Evolutionary conservation across 495 filamentous ascomycete genomes (phyloP), one percentile per base, ranked within the genome.

Genomic region (Hypoxylon cercidicola): DNA sequence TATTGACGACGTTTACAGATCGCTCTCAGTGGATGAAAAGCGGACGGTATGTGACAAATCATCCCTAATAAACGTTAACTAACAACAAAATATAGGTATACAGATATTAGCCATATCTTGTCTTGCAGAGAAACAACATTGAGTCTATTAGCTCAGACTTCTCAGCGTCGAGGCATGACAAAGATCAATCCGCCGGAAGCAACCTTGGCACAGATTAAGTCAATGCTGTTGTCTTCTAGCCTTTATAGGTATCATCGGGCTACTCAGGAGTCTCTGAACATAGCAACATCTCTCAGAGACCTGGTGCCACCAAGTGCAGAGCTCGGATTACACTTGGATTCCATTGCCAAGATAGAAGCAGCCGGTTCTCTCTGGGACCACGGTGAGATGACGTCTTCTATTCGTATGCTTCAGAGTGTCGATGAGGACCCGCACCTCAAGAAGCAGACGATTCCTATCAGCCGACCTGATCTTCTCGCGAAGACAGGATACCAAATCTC

Each of bases 331-430:
- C 83, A 87, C 62, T 85, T 97, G 47, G 88, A 89, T 60, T 90
- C 87, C 4, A 88, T 87, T 34, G 85, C 90, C 20, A 84, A 85
- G 60, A 83, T 91, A 43, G 95, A 98, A 73, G 84, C 88, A 18
- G 93, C 95, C 8, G 90, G 91, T 64, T 92, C 96, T 39, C 78
- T 99, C 12, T 99, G 95, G 95, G 93, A 94, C 54, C 90, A 96
- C 71, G 94, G 92, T 13, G 94, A 98, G 72, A 90, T 91, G 82
- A 84, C 88, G n/a, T 84, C 93, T 2, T 96, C 96, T 0, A 96
- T 99, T 47, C 82, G 86, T 39, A 93, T 97, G 83, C 86, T 98
- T 23, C 87, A 93, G 66, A 82, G 87, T 37, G 79, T 97, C 21
- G 84, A 89, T 28, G 81, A 82, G 46, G 78, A 86, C 18, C 75